Base-by-base conservation (phyloP, 2,329 filamentous ascomycete genomes). In the Ascochyta lentis region DNA sequence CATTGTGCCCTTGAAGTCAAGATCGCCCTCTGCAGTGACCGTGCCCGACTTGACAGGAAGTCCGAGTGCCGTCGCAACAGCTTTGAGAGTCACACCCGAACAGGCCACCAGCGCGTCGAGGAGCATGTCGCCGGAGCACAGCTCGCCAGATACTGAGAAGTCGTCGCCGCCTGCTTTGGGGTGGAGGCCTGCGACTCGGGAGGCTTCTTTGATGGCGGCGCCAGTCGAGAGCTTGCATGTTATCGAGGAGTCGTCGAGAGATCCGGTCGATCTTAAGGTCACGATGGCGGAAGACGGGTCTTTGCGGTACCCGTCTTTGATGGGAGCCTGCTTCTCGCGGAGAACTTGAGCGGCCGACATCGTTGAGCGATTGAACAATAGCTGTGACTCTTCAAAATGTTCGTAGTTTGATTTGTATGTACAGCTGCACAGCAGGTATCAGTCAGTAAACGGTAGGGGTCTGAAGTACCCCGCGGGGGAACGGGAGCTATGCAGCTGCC, bases 91-190 rank as follows among this genome's bases (percentile, higher is more conserved):
- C 3, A 82, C 80, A 23, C 80, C 80, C 1, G 80, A 77, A 65
- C 80, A 82, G 4, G 80, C 80, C 4, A 83, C 80, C 2, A 82
- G 72, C 0, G 79, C 79, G 53, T 82, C 80, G 12, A 82, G 75
- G 12, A 83, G 71, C 79, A 82, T 80, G 60, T 82, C 79, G 12
- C 80, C 80, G 0, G 75, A 78, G 71, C 80, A 82, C 2, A 82
- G 72, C 59, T 82, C 79, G 51, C 80, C 79, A 1, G 76, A 79
- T 45, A 82, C 75, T 3, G 66, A 56, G 9, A 76, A 73, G 33
- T 75, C 70, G 12, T 75, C 72, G 35, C 80, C 80, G 34, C 80
- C 80, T 3, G 80, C 80, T 60, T 77, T 77, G 39, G 76, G 77
- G 61, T 82, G 80, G 35, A 82, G 72, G 27, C 80, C 80, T 1